Conservation (phyloP, 768 basidiomycete genomes). For the Rhodotorula paludigena region DNA sequence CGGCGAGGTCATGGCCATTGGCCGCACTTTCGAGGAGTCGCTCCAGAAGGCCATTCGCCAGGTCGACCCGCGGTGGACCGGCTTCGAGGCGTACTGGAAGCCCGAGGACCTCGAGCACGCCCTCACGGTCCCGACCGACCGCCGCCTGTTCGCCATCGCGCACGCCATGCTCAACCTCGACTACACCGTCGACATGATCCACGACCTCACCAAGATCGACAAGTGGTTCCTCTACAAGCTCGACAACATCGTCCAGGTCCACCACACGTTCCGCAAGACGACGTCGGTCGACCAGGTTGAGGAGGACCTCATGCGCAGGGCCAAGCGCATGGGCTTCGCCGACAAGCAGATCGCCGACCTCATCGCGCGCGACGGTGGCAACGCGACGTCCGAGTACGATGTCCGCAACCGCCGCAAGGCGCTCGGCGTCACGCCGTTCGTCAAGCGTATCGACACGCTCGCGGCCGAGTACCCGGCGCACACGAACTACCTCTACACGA, state of each 20-base stretch:
- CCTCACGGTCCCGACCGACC: conserved; percentile 80
- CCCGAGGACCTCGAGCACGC: conserved; percentile 78
- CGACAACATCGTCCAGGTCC: conserved; percentile 93
- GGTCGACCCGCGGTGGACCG: conserved; percentile 92
- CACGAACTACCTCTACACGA: conserved; percentile 99
- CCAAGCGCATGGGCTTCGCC: conserved; percentile 93
- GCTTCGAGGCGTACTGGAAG: conserved; percentile 90
- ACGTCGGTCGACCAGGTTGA: conserved; percentile 66
- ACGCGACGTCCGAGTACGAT: conserved; percentile 61
- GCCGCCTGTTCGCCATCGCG: conserved; percentile 92
- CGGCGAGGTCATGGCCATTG: conserved; percentile 99
- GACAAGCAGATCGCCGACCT: conserved; percentile 87
- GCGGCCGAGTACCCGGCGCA: conserved; percentile 98
- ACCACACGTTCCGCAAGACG: conserved; percentile 65
- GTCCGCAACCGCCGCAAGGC: conserved; percentile 83
- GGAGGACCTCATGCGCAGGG: conserved; percentile 70
- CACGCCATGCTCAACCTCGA: conserved; percentile 93
- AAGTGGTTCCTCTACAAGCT: conserved; percentile 99
- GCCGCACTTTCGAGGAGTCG: conserved; percentile 96
- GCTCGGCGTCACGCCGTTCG: conserved; percentile 84
- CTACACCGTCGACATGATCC: conserved; percentile 82
- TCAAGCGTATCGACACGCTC: conserved; percentile 98
- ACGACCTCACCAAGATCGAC: conserved; percentile 96
- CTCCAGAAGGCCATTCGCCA: conserved; percentile 97
- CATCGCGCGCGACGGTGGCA: conserved; percentile 46